Evolutionary conservation across 768 basidiomycete genomes (phyloP).

Genomic region (Roridomyces roridus): DNA sequence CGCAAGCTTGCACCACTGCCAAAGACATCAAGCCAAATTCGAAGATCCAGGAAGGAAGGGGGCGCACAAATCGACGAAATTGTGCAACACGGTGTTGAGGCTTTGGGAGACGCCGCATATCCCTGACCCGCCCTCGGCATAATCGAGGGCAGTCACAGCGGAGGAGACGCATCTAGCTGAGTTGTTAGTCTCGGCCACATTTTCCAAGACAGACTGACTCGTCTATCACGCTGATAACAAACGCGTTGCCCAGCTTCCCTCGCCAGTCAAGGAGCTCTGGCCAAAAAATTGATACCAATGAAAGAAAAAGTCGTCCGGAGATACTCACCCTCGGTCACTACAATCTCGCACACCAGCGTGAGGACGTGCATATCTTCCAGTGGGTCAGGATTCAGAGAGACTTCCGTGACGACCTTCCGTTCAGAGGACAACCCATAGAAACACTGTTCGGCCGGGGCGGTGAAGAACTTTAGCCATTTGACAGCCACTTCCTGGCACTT

Average conservation of each 20-base stretch:
- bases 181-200: background rate
- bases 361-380: conserved; percentile 21
- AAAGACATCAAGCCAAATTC: background rate
- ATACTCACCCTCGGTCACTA: conserved; percentile 50
- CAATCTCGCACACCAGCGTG: conserved; percentile 45
- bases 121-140: conserved; percentile 34
- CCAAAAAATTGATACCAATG: background rate
- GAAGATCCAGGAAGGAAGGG: background rate
- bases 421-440: conserved; percentile 23
- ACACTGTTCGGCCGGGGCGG: conserved; percentile 5
- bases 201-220: conserved; percentile 39
- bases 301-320: background rate
- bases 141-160: conserved; percentile 42
- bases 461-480: conserved; percentile 44
- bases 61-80: conserved; percentile 44
- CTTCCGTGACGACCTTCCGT: conserved; percentile 9
- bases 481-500: conserved; percentile 36
- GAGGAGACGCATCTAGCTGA: conserved; percentile 46
- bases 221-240: conserved; percentile 51
- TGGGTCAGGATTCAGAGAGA: conserved; percentile 13
- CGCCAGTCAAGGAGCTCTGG: conserved; percentile 50
- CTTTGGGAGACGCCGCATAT: conserved; percentile 48
- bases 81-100: conserved; percentile 54
- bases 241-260: conserved; percentile 49
- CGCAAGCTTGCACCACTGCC: conserved; percentile 52